phyloP scores from a whole-genome alignment of 805 yeast genomes.

The Cyberlindnera galapagoensis region DNA sequence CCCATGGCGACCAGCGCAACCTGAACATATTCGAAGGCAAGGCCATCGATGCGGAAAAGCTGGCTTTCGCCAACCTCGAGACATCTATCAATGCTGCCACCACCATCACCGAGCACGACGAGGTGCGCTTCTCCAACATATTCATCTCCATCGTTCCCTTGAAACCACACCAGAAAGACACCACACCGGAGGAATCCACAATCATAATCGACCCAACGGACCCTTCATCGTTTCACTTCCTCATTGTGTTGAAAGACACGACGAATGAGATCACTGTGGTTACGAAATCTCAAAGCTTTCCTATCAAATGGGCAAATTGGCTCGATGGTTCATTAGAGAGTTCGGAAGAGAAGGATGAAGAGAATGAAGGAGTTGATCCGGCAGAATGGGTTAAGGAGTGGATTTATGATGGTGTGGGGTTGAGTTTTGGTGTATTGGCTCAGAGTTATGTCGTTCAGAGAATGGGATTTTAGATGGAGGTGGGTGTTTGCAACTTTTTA shows the following conservation, averaged over 20 bases:
- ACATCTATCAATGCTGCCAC: conserved; percentile 47
- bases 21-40: conserved; percentile 75
- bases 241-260: conserved; percentile 69
- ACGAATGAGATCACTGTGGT: conserved; percentile 69
- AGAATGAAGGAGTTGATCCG: conserved; percentile 60
- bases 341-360: conserved; percentile 25
- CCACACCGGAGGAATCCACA: conserved; percentile 23
- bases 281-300: conserved; percentile 85
- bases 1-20: conserved; percentile 27
- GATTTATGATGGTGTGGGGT: conserved; percentile 71
- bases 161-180: conserved; percentile 25
- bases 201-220: conserved; percentile 34
- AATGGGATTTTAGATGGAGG: conserved; percentile 63
- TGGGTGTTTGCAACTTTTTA: no score
- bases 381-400: conserved; percentile 76
- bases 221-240: conserved; percentile 59
- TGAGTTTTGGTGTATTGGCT: conserved; percentile 80
- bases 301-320: conserved; percentile 91
- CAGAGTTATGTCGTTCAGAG: conserved; percentile 87
- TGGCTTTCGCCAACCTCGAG: conserved; percentile 82
- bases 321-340: conserved; percentile 34
- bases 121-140: conserved; percentile 43
- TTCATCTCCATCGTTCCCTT: conserved; percentile 67
- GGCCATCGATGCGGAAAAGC: conserved; percentile 76
- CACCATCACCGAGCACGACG: conserved; percentile 20